Evolutionary conservation across 495 filamentous ascomycete species (phyloP), one percentile per base, ranked within the genome.

Genomic region (Staphylotrichum tortipilum): DNA sequence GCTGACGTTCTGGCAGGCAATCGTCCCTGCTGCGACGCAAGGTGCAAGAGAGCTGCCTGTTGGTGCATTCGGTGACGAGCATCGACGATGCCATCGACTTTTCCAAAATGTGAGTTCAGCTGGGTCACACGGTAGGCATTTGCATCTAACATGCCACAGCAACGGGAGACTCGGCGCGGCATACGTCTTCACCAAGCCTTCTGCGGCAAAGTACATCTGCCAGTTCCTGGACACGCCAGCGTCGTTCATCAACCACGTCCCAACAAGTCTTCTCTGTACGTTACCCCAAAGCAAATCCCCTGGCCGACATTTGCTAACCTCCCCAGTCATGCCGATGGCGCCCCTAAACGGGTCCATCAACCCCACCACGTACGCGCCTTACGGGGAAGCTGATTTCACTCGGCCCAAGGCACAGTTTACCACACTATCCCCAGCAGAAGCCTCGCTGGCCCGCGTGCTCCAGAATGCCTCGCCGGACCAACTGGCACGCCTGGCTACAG

Each of bases 221-320:
- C 75, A 78, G 46, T 76, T 73, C 52, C 66, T 80, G 28, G 63
- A 69, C 38, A 59, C 70, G 21, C 60, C 68, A 7, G 58, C 69
- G 21, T 68, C 75, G 0, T 75, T 65, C 54, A 63, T 75, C 45
- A 79, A 79, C 64, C 73, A 78, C 35, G 66, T 78, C 7, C 76
- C 76, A 21, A 45, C 42, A 23, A 45, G 18, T 11, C 42, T 45
- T 15, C 30, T 45, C 1, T 45, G 42, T 45, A 45, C 19, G 29
- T 34, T 15, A 2, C 18, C 7, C 28, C 6, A 3, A 3, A 11
- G 6, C 28, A 1, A 1, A 23, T n/a, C 0, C 6, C 22, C 4
- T 3, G 12, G 3, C 30, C 34, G 5, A 2, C 4, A 8, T 36
- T 4, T 6, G n/a, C n/a, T 42, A 28, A 42, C n/a, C 49, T 72